phyloP scores from a whole-genome alignment of 331 rosid species.

The Cucumis variabilis region DNA sequence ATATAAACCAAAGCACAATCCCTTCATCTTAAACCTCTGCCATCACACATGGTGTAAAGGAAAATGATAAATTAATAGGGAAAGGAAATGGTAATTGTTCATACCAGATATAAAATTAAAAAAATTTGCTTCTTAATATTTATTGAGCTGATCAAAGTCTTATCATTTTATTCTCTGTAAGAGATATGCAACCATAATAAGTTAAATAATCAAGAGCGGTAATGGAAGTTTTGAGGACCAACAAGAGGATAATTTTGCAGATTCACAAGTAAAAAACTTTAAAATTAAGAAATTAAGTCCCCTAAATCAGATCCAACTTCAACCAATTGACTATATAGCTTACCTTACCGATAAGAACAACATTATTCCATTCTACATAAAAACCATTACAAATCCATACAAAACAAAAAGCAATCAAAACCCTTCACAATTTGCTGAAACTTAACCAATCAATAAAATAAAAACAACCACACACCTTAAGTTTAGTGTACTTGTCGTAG shows the following conservation, averaged over 20 bases:
- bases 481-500: slow-evolving; percentile 66
- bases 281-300: neutral
- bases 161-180: slow-evolving; percentile 62
- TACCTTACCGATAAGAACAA: neutral
- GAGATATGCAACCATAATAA: neutral
- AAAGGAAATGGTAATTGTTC: slow-evolving; percentile 32
- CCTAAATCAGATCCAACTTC: neutral
- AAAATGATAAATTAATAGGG: neutral
- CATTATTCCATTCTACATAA: neutral
- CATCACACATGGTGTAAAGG: neutral
- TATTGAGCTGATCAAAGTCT: slow-evolving; percentile 59
- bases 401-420: neutral
- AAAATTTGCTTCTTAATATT: slow-evolving; percentile 80
- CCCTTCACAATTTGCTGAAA: neutral
- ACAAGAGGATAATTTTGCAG: neutral
- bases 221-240: neutral
- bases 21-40: neutral
- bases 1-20: neutral
- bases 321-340: neutral
- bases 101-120: slow-evolving; percentile 66
- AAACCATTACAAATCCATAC: neutral
- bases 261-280: neutral
- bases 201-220: neutral
- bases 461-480: slow-evolving; percentile 62
- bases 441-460: neutral